phyloP scores from a whole-genome alignment of 2,329 filamentous ascomycete genomes.

The Cladosporium cucumerinum region DNA sequence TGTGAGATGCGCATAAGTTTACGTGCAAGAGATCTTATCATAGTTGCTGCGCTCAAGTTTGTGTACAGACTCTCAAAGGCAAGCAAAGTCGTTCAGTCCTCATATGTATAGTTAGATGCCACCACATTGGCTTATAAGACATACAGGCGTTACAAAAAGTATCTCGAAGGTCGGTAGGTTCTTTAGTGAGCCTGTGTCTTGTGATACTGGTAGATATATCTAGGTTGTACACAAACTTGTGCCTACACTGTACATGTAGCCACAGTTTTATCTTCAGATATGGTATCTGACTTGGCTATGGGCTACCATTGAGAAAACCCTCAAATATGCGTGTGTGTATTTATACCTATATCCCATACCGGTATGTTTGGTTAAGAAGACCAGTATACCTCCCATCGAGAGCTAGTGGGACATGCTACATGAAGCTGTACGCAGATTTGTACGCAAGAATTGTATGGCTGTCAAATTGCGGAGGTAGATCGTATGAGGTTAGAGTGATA shows the following conservation, averaged over 20 bases:
- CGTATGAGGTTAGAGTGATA: neutral
- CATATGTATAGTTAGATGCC: neutral
- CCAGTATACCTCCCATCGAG: neutral
- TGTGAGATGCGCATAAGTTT: neutral
- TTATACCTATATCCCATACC: no score
- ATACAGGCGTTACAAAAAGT: rapidly evolving
- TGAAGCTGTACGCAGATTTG: neutral
- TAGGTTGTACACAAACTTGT: neutral
- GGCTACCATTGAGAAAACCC: neutral
- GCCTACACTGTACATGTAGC: neutral
- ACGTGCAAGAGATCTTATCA: neutral
- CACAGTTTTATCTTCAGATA: neutral
- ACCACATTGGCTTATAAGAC: neutral
- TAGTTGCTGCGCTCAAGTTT: no score
- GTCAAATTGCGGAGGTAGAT: neutral
- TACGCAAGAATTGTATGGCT: neutral
- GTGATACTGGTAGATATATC: neutral
- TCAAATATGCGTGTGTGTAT: no score
- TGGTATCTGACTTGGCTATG: neutral
- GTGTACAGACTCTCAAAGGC: neutral
- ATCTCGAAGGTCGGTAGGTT: neutral
- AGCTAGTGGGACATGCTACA: no score
- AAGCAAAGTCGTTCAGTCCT: neutral
- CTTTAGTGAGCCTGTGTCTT: neutral
- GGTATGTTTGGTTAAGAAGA: neutral